phyloP scores from a whole-genome alignment of 208 protist species.

The Phytomonas francai region DNA sequence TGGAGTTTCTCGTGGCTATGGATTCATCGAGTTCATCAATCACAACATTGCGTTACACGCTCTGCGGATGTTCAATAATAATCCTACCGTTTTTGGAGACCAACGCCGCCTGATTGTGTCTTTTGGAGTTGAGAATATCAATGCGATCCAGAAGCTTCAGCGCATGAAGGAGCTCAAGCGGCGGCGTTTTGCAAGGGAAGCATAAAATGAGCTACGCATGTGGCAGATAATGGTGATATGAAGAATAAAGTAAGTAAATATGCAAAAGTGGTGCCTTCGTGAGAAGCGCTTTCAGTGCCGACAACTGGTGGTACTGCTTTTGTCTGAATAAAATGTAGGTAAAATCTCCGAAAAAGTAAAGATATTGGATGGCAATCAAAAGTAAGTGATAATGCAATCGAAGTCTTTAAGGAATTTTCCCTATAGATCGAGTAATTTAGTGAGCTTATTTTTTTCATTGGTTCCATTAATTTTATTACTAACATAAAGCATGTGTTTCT shows the following conservation, averaged over 20 bases:
- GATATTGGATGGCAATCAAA: not conserved
- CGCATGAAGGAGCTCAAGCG: constrained; percentile 73
- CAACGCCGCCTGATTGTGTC: constrained; percentile 83
- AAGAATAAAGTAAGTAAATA: not conserved
- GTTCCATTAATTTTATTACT: not conserved
- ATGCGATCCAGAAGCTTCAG: constrained; percentile 83
- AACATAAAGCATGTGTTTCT: not conserved
- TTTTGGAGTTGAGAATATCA: constrained; percentile 89
- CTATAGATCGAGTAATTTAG: not conserved
- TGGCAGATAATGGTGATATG: not conserved
- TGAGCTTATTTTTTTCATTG: not conserved
- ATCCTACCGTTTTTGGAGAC: constrained; percentile 84
- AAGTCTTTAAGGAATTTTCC: not conserved
- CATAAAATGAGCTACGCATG: not conserved
- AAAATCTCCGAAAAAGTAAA: not conserved
- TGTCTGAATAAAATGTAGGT: not conserved
- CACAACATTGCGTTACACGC: constrained; percentile 84
- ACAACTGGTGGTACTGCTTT: not conserved
- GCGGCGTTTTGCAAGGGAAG: constrained; percentile 24
- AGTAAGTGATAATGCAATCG: not conserved
- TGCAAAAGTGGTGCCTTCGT: not conserved
- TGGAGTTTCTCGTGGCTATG: constrained; percentile 81
- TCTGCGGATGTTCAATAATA: constrained; percentile 88
- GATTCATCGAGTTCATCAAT: constrained; percentile 90
- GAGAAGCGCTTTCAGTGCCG: not conserved